Percentiles rank a stretch among this genome's conserved stretches.
Evolutionary conservation across 2,329 filamentous ascomycete genomes (phyloP).

Genomic region (Talaromyces sp.): DNA sequence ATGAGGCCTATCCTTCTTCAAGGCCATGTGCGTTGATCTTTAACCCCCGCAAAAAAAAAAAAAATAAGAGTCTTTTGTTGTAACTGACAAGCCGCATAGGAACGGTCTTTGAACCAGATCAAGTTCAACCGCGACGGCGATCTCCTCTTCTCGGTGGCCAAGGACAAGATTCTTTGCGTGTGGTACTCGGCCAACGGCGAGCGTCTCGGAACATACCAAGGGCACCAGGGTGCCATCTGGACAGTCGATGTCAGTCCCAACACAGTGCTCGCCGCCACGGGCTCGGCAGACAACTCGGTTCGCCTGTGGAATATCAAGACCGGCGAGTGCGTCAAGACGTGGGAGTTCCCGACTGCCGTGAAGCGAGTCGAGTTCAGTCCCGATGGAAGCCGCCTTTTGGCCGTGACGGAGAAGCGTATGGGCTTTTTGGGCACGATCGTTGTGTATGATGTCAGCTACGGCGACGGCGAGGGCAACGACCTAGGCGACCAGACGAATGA

Average conservation of each 20-base stretch:
- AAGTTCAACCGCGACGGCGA: slow-evolving; percentile 95
- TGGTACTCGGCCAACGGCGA: slow-evolving; percentile 99
- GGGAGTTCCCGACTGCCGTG: slow-evolving; percentile 95
- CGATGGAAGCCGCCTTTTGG: slow-evolving; percentile 82
- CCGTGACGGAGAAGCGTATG: slow-evolving; percentile 98
- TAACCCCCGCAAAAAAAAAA: slow-evolving; percentile 3
- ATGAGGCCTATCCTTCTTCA: slow-evolving; percentile 97
- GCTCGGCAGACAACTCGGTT: slow-evolving; percentile 97
- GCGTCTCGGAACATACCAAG: slow-evolving; percentile 91
- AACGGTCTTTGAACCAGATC: slow-evolving; percentile 92
- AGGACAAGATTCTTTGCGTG: slow-evolving; percentile 93
- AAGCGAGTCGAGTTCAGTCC: slow-evolving; percentile 98
- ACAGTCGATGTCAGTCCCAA: slow-evolving; percentile 95
- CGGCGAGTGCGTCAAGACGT: slow-evolving; percentile 88
- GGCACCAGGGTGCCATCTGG: slow-evolving; percentile 97
- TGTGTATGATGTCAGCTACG: slow-evolving; percentile 81
- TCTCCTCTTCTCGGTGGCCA: slow-evolving; percentile 89
- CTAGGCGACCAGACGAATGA: slow-evolving; percentile 75
- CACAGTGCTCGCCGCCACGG: slow-evolving; percentile 84
- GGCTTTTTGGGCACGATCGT: slow-evolving; percentile 91
- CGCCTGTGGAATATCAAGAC: slow-evolving; percentile 94
- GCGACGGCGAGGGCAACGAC: slow-evolving; percentile 51
- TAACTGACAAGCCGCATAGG: slow-evolving; percentile 41
- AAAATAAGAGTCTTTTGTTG: not conserved
- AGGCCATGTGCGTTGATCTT: slow-evolving; percentile 63